Percentiles rank a stretch among this genome's conserved stretches.
Conservation (phyloP, 257 asterid species). For the Nicotiana knightiana region DNA sequence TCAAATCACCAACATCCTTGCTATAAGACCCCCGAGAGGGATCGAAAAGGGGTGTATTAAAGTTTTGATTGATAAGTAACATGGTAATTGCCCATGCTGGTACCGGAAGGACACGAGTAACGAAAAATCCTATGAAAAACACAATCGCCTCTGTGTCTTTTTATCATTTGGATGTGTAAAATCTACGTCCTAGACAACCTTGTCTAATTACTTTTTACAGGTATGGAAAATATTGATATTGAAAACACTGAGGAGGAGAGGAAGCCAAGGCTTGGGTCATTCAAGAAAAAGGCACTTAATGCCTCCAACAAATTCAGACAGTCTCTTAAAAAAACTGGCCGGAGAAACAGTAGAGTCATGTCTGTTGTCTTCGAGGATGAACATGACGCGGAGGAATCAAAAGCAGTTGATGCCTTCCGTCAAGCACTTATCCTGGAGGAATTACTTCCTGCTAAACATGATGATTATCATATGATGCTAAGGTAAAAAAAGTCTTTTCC, state of each 20-base stretch:
- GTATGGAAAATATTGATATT: slow-evolving; percentile 40
- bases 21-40: too few species aligned
- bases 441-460: slow-evolving; percentile 75
- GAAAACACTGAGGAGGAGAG: slow-evolving; percentile 42
- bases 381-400: slow-evolving; percentile 79
- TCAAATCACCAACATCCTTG: background rate
- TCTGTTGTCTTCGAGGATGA: slow-evolving; percentile 65
- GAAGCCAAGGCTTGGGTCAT: slow-evolving; percentile 45
- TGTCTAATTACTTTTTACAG: background rate
- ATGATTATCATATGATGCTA: slow-evolving; percentile 80
- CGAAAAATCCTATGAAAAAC: background rate
- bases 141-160: too few species aligned
- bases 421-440: slow-evolving; percentile 89
- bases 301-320: slow-evolving; percentile 52
- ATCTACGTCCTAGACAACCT: background rate
- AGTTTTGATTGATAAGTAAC: too few species aligned
- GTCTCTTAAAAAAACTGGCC: slow-evolving; percentile 40
- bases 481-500: slow-evolving; percentile 32
- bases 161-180: background rate
- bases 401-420: slow-evolving; percentile 82
- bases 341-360: slow-evolving; percentile 71
- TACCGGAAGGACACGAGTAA: background rate
- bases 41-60: too few species aligned
- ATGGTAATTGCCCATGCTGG: background rate
- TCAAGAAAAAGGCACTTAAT: slow-evolving; percentile 45